phyloP scores from a whole-genome alignment of 441 rosid genomes.

The Sinapis alba region DNA sequence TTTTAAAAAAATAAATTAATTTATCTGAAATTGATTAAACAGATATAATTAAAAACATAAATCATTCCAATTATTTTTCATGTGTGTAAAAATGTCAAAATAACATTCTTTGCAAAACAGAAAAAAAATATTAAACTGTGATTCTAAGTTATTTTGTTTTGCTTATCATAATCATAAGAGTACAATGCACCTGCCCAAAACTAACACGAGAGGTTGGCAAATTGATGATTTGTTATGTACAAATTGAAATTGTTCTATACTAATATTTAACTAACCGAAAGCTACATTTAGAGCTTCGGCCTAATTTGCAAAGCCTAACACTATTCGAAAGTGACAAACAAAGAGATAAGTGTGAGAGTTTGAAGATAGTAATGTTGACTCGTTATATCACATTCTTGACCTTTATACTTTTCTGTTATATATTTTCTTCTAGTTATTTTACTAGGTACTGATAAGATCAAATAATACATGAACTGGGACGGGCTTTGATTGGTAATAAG shows the following conservation, averaged over 20 bases:
- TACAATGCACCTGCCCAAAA: slow-evolving; percentile 6
- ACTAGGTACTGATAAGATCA: neutral
- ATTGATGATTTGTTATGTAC: slow-evolving; percentile 23
- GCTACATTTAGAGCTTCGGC: neutral
- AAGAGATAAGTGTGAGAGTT: slow-evolving; percentile 16
- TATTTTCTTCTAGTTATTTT: neutral
- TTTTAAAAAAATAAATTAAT: too few species aligned
- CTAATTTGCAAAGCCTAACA: neutral
- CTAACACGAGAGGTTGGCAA: slow-evolving; percentile 16
- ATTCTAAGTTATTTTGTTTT: neutral
- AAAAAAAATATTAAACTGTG: neutral
- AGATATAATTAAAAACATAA: too few species aligned
- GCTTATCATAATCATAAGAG: neutral
- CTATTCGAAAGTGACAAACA: slow-evolving; percentile 21
- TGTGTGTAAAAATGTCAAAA: too few species aligned
- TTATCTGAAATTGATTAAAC: too few species aligned
- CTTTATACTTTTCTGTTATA: neutral
- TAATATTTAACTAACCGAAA: neutral
- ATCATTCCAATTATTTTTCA: too few species aligned
- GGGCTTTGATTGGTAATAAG: neutral
- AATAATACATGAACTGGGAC: neutral
- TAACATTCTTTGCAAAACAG: neutral
- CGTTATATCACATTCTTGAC: slow-evolving; percentile 23
- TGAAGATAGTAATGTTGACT: slow-evolving; percentile 29
- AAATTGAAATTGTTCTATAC: neutral